phyloP scores from a whole-genome alignment of 1,284 basidiomycete genomes.

The Phellopilus nigrolimitatus region DNA sequence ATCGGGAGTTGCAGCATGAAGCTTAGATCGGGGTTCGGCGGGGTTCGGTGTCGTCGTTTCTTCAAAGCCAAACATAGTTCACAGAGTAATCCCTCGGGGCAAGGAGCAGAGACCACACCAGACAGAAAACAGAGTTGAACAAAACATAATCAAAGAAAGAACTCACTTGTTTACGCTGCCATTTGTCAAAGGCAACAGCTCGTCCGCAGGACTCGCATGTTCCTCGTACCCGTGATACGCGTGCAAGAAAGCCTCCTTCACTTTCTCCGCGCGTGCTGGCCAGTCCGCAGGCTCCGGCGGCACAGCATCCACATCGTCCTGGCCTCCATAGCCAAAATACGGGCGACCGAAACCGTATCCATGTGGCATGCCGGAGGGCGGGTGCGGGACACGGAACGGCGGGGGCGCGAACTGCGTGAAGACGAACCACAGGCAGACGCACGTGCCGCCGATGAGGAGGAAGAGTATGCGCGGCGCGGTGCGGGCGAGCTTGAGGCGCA shows the following conservation, averaged over 20 bases:
- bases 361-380: constrained; percentile 9
- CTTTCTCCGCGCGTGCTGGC: constrained; percentile 33
- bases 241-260: constrained; percentile 52
- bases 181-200: constrained; percentile 44
- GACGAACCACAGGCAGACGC: constrained; percentile 12
- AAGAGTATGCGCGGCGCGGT: not conserved
- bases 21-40: too few species aligned
- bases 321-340: constrained; percentile 2
- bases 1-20: too few species aligned
- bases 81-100: too few species aligned
- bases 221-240: constrained; percentile 50
- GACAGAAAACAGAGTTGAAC: not conserved
- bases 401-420: constrained; percentile 7
- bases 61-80: too few species aligned
- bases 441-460: constrained; percentile 2
- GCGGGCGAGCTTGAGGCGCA: constrained; percentile 9
- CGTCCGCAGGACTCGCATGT: constrained; percentile 54
- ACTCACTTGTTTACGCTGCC: constrained; percentile 30
- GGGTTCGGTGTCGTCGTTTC: too few species aligned
- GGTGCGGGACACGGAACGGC: not conserved
- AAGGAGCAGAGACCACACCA: too few species aligned
- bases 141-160: not conserved
- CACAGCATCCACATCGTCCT: not conserved
- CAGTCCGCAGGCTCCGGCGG: constrained; percentile 9
- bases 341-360: not conserved